Evolutionary conservation across 257 asterid genomes (phyloP).

Genomic region (Thymus quinquecostatus): DNA sequence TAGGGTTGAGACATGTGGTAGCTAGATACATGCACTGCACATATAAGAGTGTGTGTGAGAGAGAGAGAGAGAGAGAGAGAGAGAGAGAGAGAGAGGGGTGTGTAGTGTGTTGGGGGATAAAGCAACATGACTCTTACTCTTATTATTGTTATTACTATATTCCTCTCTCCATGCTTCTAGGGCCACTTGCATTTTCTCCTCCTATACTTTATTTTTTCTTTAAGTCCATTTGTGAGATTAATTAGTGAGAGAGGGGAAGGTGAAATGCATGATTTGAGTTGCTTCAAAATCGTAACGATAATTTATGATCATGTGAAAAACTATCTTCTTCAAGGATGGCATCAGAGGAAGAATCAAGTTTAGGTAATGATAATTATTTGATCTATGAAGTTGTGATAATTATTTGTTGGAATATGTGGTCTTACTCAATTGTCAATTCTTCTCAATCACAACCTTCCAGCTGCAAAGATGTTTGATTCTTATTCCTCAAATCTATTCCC

Average conservation of each 20-base stretch:
- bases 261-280: too few relatives aligned
- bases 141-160: background rate
- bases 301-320: too few relatives aligned
- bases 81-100: background rate
- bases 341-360: too few relatives aligned
- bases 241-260: too few relatives aligned
- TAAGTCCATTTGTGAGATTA: too few relatives aligned
- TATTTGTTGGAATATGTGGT: conserved; percentile 29
- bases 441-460: conserved; percentile 34
- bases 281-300: too few relatives aligned
- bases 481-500: conserved; percentile 36
- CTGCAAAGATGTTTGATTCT: conserved; percentile 36
- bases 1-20: conserved; percentile 60
- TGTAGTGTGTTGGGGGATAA: conserved; percentile 29
- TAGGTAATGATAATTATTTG: too few relatives aligned
- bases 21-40: too few relatives aligned
- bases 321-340: too few relatives aligned
- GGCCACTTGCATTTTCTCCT: conserved; percentile 38
- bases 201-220: too few relatives aligned
- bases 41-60: too few relatives aligned
- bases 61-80: background rate
- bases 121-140: conserved; percentile 17
- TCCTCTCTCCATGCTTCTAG: conserved; percentile 37
- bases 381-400: too few relatives aligned
- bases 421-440: conserved; percentile 21